phyloP scores from a whole-genome alignment of 768 basidiomycete species.

The Saitozyma podzolica region DNA sequence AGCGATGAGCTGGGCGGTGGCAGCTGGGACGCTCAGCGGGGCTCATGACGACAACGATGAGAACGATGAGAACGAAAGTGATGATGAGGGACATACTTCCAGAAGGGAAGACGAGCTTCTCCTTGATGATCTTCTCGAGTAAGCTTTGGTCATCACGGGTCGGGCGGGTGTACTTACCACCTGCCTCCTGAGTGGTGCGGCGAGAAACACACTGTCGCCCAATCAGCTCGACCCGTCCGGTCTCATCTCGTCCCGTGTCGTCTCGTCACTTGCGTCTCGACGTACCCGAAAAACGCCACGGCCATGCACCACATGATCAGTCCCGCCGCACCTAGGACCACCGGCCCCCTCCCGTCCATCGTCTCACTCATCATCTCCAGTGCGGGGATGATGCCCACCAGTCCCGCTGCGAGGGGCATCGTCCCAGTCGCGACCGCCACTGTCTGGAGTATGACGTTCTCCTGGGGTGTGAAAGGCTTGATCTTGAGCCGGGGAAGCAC shows the following conservation, averaged over 20 bases:
- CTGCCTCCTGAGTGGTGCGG: slow-evolving; percentile 90
- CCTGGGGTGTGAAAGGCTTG: slow-evolving; percentile 77
- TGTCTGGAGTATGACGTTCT: slow-evolving; percentile 91
- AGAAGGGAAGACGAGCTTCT: slow-evolving; percentile 89
- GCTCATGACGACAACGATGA: not conserved
- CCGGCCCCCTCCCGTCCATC: slow-evolving; percentile 73
- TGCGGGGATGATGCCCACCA: slow-evolving; percentile 92
- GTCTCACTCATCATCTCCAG: slow-evolving; percentile 72
- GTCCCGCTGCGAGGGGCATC: slow-evolving; percentile 57
- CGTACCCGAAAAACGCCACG: slow-evolving; percentile 87
- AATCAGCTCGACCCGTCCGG: slow-evolving; percentile 1
- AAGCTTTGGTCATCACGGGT: not conserved
- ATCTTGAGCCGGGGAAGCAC: slow-evolving; percentile 55
- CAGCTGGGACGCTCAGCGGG: slow-evolving; percentile 54
- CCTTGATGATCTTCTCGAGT: slow-evolving; percentile 74
- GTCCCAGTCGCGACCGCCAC: slow-evolving; percentile 91
- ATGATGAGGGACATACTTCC: slow-evolving; percentile 59
- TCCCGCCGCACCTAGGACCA: slow-evolving; percentile 70
- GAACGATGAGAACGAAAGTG: not conserved
- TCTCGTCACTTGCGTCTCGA: not conserved
- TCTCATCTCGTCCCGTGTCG: too few species aligned
- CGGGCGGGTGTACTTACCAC: slow-evolving; percentile 62
- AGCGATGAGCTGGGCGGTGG: slow-evolving; percentile 90
- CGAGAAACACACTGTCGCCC: slow-evolving; percentile 76
- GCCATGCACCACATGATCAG: slow-evolving; percentile 84